Evolutionary conservation across 495 filamentous ascomycete species (phyloP).

Genomic region (Lindgomyces ingoldianus): DNA sequence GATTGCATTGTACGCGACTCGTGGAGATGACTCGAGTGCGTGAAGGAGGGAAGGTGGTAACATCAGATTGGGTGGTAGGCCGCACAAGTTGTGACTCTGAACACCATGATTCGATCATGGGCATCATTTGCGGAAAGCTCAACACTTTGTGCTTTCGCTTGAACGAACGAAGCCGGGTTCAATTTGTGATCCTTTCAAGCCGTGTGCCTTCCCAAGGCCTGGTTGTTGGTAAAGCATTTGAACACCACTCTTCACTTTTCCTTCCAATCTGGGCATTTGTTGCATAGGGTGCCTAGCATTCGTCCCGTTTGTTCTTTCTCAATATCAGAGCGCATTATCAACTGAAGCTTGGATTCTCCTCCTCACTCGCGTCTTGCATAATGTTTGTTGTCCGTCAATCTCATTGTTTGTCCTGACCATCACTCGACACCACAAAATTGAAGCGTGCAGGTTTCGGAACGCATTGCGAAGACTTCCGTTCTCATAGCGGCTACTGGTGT

Average conservation of each 20-base stretch:
- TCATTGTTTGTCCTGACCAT: slow-evolving; percentile 7
- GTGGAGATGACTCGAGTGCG: background rate
- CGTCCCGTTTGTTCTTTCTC: slow-evolving; percentile 7
- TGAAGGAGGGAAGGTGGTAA: background rate
- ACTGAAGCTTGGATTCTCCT: background rate
- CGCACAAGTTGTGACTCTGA: background rate
- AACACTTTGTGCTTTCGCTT: background rate
- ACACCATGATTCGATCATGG: background rate
- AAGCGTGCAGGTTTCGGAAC: slow-evolving; percentile 17
- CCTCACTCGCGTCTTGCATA: slow-evolving; percentile 12
- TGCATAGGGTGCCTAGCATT: slow-evolving; percentile 32
- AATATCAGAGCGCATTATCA: slow-evolving; percentile 17
- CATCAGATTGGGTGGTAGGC: background rate
- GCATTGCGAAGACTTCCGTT: slow-evolving; percentile 26
- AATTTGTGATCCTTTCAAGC: slow-evolving; percentile 25
- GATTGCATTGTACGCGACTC: slow-evolving; percentile 15
- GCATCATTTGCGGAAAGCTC: background rate
- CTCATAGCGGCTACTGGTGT: slow-evolving; percentile 31
- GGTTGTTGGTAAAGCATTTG: slow-evolving; percentile 20
- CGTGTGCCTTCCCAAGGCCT: slow-evolving; percentile 1
- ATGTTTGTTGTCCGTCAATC: slow-evolving; percentile 22
- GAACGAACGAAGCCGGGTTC: slow-evolving; percentile 1
- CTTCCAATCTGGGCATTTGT: background rate
- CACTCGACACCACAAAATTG: background rate
- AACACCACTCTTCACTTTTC: slow-evolving; percentile 14